Evolutionary conservation across 2,329 filamentous ascomycete genomes (phyloP).

Genomic region (Ceratocystis destructans): DNA sequence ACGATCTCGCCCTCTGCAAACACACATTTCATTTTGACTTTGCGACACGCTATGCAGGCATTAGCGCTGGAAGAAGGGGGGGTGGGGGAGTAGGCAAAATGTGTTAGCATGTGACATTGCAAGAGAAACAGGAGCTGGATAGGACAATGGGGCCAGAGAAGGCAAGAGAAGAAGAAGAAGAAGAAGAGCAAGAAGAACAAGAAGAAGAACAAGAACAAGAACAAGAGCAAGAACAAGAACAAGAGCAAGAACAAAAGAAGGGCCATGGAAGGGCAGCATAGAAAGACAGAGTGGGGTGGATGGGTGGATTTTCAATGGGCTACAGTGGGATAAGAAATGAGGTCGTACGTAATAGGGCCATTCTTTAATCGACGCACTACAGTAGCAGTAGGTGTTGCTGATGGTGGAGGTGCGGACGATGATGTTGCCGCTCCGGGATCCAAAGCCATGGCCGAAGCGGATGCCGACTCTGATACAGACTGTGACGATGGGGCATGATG

Average conservation of each 20-base stretch:
- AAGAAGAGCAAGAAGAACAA: no score
- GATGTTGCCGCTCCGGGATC: no score
- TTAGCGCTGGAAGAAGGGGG: conserved; percentile 16
- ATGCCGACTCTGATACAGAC: not conserved
- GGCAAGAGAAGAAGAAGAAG: not conserved
- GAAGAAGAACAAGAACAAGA: not conserved
- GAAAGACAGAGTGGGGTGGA: not conserved
- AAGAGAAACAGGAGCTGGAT: not conserved
- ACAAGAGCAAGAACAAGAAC: no score
- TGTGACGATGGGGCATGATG: not conserved
- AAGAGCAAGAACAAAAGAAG: not conserved
- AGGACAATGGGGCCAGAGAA: not conserved
- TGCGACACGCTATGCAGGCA: conserved; percentile 29
- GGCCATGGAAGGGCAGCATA: not conserved
- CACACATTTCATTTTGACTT: conserved; percentile 30
- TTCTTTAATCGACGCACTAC: conserved; percentile 15
- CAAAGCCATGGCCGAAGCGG: not conserved
- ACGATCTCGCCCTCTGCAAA: conserved; percentile 21
- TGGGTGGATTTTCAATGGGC: not conserved
- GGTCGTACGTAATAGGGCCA: conserved; percentile 18
- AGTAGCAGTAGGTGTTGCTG: not conserved
- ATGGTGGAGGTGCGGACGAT: not conserved
- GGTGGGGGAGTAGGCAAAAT: not conserved
- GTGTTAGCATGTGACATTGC: not conserved
- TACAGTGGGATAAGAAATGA: not conserved